phyloP scores from a whole-genome alignment of 345 rosid species.

The Syzygium jambos region DNA sequence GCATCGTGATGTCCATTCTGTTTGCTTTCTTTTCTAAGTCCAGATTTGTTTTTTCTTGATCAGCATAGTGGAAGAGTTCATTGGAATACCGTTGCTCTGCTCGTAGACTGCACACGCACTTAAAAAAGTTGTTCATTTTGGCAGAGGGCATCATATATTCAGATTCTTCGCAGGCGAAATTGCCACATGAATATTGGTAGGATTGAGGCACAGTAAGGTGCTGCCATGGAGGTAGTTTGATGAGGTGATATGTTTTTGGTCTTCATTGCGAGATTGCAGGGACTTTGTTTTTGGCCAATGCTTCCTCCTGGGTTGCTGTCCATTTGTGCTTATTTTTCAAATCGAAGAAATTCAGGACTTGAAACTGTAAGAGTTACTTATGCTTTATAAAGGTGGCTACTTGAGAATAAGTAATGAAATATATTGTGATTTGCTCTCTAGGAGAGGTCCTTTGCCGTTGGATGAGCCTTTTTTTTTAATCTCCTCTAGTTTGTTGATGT shows the following conservation, averaged over 20 bases:
- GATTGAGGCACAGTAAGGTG: not conserved
- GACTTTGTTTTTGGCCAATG: not conserved
- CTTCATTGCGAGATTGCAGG: not conserved
- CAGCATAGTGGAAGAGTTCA: not conserved
- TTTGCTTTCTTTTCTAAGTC: not conserved
- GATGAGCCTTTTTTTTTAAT: not conserved
- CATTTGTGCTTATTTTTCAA: not conserved
- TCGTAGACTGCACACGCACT: not conserved
- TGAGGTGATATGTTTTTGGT: not conserved
- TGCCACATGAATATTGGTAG: not conserved
- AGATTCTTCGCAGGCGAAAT: not conserved
- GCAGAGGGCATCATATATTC: not conserved
- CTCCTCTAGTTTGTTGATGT: not conserved
- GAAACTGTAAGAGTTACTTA: not conserved
- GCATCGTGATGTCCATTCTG: not conserved
- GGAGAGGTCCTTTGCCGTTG: not conserved
- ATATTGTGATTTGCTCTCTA: not conserved
- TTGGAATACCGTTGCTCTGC: not conserved
- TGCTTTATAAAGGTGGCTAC: not conserved
- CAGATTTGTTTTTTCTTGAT: not conserved
- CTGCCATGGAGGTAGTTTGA: not conserved
- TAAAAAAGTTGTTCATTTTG: not conserved
- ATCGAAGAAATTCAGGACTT: not conserved
- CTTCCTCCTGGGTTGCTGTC: not conserved
- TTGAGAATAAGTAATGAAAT: not conserved